Evolutionary conservation across 2,329 filamentous ascomycete species (phyloP).

Genomic region (Cordyceps tenuipes): DNA sequence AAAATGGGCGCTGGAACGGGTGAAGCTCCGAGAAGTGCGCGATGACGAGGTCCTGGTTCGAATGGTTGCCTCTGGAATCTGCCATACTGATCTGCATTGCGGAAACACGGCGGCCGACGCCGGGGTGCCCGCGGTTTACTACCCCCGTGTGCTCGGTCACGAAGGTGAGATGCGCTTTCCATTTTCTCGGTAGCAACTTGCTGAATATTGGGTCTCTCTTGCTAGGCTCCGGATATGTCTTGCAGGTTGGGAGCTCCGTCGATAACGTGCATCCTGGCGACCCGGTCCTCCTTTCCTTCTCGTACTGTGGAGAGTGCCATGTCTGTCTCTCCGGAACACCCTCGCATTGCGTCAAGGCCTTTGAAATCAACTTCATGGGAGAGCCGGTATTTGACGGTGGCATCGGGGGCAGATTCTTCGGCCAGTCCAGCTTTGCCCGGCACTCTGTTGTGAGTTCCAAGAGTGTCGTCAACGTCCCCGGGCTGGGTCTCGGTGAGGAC

Average conservation of each 20-base stretch:
- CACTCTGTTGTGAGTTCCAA: slow-evolving; percentile 24
- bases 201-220: not conserved
- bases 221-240: slow-evolving; percentile 37
- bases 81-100: slow-evolving; percentile 45
- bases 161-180: slow-evolving; percentile 32
- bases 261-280: slow-evolving; percentile 43
- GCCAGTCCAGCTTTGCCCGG: slow-evolving; percentile 26
- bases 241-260: slow-evolving; percentile 31
- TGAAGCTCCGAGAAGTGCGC: slow-evolving; percentile 20
- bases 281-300: slow-evolving; percentile 41
- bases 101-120: slow-evolving; percentile 23
- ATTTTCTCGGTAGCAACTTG: not conserved
- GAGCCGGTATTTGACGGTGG: slow-evolving; percentile 15
- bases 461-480: slow-evolving; percentile 22
- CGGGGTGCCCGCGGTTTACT: slow-evolving; percentile 15
- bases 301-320: slow-evolving; percentile 32
- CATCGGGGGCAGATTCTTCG: slow-evolving; percentile 23
- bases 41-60: slow-evolving; percentile 44
- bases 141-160: slow-evolving; percentile 37
- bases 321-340: slow-evolving; percentile 36
- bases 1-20: slow-evolving; percentile 24
- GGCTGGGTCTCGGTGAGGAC: slow-evolving; percentile 14
- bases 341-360: slow-evolving; percentile 41
- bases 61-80: slow-evolving; percentile 45
- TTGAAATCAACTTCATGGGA: slow-evolving; percentile 37